These are phyloP conservation scores for Agaricus subrufescens DNA, from an alignment of 768 basidiomycete genomes.

Conservation along the genomic window DNA sequence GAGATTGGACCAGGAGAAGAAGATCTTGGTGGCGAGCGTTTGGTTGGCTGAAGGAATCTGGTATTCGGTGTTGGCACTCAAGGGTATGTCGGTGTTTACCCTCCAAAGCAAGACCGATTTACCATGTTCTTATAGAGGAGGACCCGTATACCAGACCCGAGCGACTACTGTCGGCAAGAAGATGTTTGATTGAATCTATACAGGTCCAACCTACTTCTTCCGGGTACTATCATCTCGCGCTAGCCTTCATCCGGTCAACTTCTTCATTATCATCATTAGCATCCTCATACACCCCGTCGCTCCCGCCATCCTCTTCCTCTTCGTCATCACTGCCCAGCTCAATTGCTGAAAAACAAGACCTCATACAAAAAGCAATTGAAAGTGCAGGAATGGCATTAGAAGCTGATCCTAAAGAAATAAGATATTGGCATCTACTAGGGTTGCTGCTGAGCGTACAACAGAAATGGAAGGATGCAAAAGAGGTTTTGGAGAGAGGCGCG, in stretches of 20 bases:
- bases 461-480: conserved; percentile 73
- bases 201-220: conserved; percentile 44
- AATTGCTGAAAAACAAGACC: too few relatives aligned
- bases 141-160: conserved; percentile 56
- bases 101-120: neutral
- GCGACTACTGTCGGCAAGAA: conserved; percentile 55
- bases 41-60: conserved; percentile 72
- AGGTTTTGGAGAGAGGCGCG: conserved; percentile 76
- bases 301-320: too few relatives aligned
- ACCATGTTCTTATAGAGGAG: conserved; percentile 41
- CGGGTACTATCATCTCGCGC: conserved; percentile 76
- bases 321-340: too few relatives aligned
- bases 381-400: conserved; percentile 73
- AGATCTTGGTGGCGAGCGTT: conserved; percentile 53
- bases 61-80: conserved; percentile 60
- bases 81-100: conserved; percentile 40
- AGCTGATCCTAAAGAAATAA: conserved; percentile 51
- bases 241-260: conserved; percentile 64
- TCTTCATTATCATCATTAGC: conserved; percentile 21
- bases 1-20: conserved; percentile 44
- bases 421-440: conserved; percentile 91
- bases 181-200: conserved; percentile 45
- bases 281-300: too few relatives aligned
- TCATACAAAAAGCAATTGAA: conserved; percentile 56
- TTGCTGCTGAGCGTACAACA: conserved; percentile 74